A percentile compares a stretch with the other conserved stretches of the same genome.
Evolutionary conservation across 306 rosid genomes (phyloP).

Genomic region (Cicer pinnatifidum): DNA sequence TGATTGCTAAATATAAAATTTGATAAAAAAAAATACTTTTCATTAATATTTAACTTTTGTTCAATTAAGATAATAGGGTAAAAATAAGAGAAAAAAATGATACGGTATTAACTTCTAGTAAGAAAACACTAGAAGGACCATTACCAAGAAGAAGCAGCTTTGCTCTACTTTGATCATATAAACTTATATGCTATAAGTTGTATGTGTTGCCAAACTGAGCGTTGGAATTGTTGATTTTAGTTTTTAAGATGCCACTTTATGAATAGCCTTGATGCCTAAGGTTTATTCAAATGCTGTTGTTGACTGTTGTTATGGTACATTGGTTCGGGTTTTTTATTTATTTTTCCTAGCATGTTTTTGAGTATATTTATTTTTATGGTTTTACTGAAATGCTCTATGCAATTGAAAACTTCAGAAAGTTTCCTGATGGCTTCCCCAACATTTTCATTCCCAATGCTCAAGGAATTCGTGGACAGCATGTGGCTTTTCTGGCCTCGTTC

Average conservation of each 20-base stretch:
- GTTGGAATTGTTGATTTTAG: slow-evolving; percentile 1
- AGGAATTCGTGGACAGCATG: slow-evolving; percentile 89
- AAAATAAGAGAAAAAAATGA: no score
- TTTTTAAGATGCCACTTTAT: neutral
- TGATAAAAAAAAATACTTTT: no score
- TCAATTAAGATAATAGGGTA: no score
- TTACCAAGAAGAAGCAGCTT: no score
- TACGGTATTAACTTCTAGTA: no score
- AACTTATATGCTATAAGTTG: no score
- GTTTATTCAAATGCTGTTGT: slow-evolving; percentile 4
- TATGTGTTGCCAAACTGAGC: no score
- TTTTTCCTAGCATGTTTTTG: slow-evolving; percentile 4
- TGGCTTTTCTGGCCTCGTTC: slow-evolving; percentile 95
- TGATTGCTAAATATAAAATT: no score
- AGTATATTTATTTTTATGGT: neutral
- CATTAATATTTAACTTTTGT: no score
- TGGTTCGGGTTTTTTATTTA: neutral
- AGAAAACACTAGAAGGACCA: no score
- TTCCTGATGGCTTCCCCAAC: slow-evolving; percentile 96
- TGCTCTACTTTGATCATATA: no score
- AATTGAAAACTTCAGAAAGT: slow-evolving; percentile 69
- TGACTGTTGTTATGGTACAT: slow-evolving; percentile 6
- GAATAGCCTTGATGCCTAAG: slow-evolving; percentile 21
- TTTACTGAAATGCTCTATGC: slow-evolving; percentile 46
- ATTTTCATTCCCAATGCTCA: slow-evolving; percentile 96